Base-by-base conservation (phyloP, 768 basidiomycete species). In the Piloderma croceum region DNA sequence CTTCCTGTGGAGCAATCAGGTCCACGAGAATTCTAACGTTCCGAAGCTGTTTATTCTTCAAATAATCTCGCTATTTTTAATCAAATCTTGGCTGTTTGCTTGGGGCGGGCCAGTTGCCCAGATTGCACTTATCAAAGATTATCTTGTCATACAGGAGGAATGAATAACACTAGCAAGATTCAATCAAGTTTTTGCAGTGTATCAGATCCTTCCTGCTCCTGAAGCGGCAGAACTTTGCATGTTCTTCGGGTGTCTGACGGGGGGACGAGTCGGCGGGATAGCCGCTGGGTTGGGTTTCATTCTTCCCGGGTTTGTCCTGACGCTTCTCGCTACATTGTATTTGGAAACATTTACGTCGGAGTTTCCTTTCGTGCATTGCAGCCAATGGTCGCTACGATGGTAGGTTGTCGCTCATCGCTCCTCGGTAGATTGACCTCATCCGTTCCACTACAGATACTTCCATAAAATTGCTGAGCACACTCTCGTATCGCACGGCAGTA, bases 161-260 rank as follows among this genome's bases (percentile, higher is more conserved):
- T 41, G 39, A 33, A 41, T 41, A 15, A 41, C 39, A 7, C 13
- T 41, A 12, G 7, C 39, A 7, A 11, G 39, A 7, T 41, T 41
- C 39, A 41, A 41, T 37, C 39, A 33, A 7, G 39, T 41, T 15
- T 41, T 41, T 36, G 32, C 39, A 7, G 39, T 41, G 7, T 41
- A 41, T 21, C 39, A 41, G 33, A 41, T 41, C 33, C 32, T 41
- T 35, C 39, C 39, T 7, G 39, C 34, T 7, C 39, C 39, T n/a
- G 39, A 41, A 36, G 39, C 39, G 7, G 39, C 39, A 7, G 39
- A 41, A 33, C 39, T 41, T 9, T 41, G 39, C 39, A 41, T 41
- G 39, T 41, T 41, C 39, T 41, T 41, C 31, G 39, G 39, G 34
- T 41, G 39, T 19, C 22, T 41, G n/a, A 13, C 39, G n/a, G 39